A percentile compares a stretch with the other conserved stretches of the same genome.
phyloP scores from a whole-genome alignment of 2,329 filamentous ascomycete genomes.

The Salinomyces thailandicus region DNA sequence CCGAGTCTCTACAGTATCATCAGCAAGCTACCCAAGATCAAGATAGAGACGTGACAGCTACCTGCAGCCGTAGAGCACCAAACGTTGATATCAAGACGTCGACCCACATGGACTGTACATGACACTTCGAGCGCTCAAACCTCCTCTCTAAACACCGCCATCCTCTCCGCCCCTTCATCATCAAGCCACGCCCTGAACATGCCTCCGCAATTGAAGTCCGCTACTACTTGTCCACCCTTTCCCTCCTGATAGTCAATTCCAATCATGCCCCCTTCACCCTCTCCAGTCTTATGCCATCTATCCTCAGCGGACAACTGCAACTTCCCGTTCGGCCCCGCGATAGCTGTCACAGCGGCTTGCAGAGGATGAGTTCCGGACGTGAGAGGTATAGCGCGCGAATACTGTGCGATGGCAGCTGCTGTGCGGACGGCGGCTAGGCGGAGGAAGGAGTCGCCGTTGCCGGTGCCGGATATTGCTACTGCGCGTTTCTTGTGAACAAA shows the following conservation, averaged over 20 bases:
- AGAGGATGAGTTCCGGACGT: no score
- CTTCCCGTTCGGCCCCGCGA: slow-evolving; percentile 62
- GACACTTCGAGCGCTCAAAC: no score
- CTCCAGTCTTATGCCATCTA: slow-evolving; percentile 61
- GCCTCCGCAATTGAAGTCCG: slow-evolving; percentile 75
- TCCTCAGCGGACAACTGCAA: slow-evolving; percentile 63
- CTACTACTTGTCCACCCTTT: slow-evolving; percentile 48
- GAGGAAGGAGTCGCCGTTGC: slow-evolving; percentile 82
- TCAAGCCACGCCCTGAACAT: slow-evolving; percentile 78
- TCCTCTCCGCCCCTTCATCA: slow-evolving; percentile 46
- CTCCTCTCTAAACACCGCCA: slow-evolving; percentile 48
- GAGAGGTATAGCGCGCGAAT: no score
- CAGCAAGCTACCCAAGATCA: no score
- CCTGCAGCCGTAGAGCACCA: no score
- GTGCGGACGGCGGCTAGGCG: slow-evolving; percentile 61
- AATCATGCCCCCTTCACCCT: slow-evolving; percentile 79
- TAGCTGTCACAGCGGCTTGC: slow-evolving; percentile 48
- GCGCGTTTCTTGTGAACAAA: slow-evolving; percentile 11
- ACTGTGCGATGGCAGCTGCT: slow-evolving; percentile 61
- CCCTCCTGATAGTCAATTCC: slow-evolving; percentile 54
- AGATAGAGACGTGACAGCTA: no score
- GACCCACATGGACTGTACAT: no score
- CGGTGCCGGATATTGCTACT: slow-evolving; percentile 57
- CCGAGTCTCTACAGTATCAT: no score
- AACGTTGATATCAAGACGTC: no score